Conservation (phyloP, 2,329 filamentous ascomycete genomes). For the Trichoderma endophyticum region DNA sequence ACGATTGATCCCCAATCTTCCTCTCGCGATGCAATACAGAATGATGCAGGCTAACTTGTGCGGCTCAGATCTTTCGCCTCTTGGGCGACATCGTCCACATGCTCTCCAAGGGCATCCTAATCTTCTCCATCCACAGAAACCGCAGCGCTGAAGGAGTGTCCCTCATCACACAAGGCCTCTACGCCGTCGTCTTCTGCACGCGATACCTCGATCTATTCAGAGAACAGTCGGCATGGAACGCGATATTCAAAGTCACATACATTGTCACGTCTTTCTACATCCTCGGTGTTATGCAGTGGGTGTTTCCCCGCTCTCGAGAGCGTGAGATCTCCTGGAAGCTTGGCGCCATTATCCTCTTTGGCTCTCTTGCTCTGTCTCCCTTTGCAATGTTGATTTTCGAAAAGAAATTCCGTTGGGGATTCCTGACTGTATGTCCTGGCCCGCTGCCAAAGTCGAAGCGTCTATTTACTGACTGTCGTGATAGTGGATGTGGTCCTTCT, state of each 20-base stretch:
- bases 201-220: conserved; percentile 81
- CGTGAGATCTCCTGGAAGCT: conserved; percentile 92
- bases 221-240: conserved; percentile 62
- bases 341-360: conserved; percentile 65
- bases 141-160: conserved; percentile 87
- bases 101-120: conserved; percentile 82
- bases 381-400: conserved; percentile 70
- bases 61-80: conserved; percentile 64
- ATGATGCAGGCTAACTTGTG: not conserved
- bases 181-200: conserved; percentile 79
- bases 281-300: conserved; percentile 79
- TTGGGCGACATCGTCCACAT: conserved; percentile 82
- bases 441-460: conserved; percentile 23
- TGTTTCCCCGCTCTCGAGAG: conserved; percentile 85
- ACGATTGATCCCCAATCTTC: conserved; percentile 20
- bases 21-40: not conserved
- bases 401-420: conserved; percentile 38
- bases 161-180: conserved; percentile 85
- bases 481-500: conserved; percentile 82
- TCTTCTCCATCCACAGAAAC: conserved; percentile 86
- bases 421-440: conserved; percentile 44
- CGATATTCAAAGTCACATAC: conserved; percentile 86
- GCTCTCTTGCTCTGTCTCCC: conserved; percentile 65
- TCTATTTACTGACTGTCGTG: not conserved
- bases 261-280: conserved; percentile 81